Base-by-base conservation (phyloP, 768 basidiomycete genomes). In the Favolaschia claudopus region DNA sequence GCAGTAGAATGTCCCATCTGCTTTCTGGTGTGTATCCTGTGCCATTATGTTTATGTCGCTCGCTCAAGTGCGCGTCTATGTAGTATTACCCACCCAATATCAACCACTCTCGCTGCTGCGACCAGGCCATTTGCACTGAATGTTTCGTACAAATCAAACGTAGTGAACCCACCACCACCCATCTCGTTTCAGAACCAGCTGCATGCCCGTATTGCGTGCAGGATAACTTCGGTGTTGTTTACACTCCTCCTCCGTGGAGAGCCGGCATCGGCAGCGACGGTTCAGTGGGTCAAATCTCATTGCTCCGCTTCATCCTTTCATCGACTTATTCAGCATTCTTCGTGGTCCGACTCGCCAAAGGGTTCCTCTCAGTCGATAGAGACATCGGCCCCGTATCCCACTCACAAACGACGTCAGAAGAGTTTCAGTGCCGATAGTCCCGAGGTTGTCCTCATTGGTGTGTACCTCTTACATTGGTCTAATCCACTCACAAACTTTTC, bases 91-190 rank as follows among this genome's bases (percentile, higher is more conserved):
- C 97, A 22, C 84, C 91, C 42, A 96, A 98, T 75, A 97, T 98
- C 76, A 98, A 99, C 71, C 90, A 89, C 67, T 98, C 97, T 34
- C 86, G 97, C 70, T 99, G 97, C 73, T 99, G 97, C 73, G 96
- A 96, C 80, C 97, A 99, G 67, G 90, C 93, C 20, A 96, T 99
- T 61, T 99, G 97, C 72, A 98, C 97, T 33, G 97, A 99, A 76
- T 99, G 97, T 72, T 99, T 99, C 70, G 95, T 98, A 20, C 96
- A 98, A 77, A 99, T 99, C 77, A 99, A 98, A 79, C 91, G 97
- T 52, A 87, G 85, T 32, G 97, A 99, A 62, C 95, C 97, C 7
- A 96, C 95, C 0, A 82, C 94, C 7, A 98, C 95, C 0, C 96
- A 99, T 75, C 82, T 98, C 58, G 94, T 95, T 49, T 96, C 95